Conservation (phyloP, 2,329 filamentous ascomycete species). For the Apiospora hydei region DNA sequence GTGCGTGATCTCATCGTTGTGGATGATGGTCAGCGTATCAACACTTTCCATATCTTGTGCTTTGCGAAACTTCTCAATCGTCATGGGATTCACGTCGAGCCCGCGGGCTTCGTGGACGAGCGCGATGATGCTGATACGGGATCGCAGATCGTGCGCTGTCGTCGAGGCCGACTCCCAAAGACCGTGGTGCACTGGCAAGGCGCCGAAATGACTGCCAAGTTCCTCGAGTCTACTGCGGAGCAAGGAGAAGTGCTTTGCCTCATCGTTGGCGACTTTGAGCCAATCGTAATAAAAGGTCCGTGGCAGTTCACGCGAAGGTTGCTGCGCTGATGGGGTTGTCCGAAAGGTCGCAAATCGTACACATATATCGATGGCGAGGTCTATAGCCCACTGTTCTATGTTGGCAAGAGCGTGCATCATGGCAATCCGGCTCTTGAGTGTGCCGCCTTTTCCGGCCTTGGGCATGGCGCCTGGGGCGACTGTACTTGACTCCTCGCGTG, state of each 20-base stretch:
- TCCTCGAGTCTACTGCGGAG: constrained; percentile 53
- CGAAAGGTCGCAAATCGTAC: constrained; percentile 53
- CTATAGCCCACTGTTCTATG: constrained; percentile 57
- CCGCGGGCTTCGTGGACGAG: constrained; percentile 56
- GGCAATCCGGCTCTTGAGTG: constrained; percentile 50
- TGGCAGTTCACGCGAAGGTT: constrained; percentile 42
- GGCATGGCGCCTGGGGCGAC: constrained; percentile 50
- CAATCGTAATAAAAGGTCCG: constrained; percentile 56
- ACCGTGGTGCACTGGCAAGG: constrained; percentile 53
- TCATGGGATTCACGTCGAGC: constrained; percentile 54
- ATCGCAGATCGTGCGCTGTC: constrained; percentile 52
- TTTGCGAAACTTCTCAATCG: constrained; percentile 54
- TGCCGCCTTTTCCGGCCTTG: constrained; percentile 49
- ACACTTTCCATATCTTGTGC: constrained; percentile 51
- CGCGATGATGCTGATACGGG: constrained; percentile 54
- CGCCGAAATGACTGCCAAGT: constrained; percentile 52
- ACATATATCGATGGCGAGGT: constrained; percentile 55
- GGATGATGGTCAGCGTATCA: constrained; percentile 49
- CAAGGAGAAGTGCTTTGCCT: constrained; percentile 56
- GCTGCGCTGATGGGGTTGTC: constrained; percentile 37
- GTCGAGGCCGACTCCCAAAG: constrained; percentile 52
- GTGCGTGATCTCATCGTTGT: constrained; percentile 57
- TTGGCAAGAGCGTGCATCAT: constrained; percentile 57
- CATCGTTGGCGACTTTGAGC: constrained; percentile 55
- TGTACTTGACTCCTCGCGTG: constrained; percentile 47